Evolutionary conservation across 805 yeast species (phyloP).

Genomic region (Pichia paraexigua): DNA sequence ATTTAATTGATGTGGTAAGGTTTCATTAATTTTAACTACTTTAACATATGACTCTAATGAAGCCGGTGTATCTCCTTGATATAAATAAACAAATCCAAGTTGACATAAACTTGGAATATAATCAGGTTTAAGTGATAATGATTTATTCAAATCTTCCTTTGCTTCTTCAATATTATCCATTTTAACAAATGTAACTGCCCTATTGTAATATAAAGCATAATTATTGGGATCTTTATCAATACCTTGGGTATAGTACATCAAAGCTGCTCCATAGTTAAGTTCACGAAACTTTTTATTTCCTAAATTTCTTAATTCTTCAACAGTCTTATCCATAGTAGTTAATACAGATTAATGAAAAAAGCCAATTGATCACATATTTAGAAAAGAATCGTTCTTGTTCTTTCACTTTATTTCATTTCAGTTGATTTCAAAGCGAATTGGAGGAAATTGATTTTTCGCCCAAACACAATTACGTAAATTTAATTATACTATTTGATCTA

Average conservation of each 20-base stretch:
- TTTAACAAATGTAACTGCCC: slow-evolving; percentile 34
- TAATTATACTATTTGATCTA: not conserved
- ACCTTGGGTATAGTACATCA: slow-evolving; percentile 32
- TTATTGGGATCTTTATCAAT: slow-evolving; percentile 27
- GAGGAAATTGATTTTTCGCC: not conserved
- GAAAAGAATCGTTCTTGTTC: too few species aligned
- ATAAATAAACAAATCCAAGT: slow-evolving; percentile 29
- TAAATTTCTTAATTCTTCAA: slow-evolving; percentile 15
- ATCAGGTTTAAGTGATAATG: slow-evolving; percentile 26
- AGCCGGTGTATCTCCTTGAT: slow-evolving; percentile 30
- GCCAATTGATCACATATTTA: too few species aligned
- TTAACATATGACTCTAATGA: slow-evolving; percentile 30
- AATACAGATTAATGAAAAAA: not conserved
- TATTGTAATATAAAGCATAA: slow-evolving; percentile 29
- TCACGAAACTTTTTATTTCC: slow-evolving; percentile 25
- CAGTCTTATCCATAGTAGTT: not conserved
- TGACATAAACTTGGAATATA: slow-evolving; percentile 34
- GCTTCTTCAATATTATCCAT: slow-evolving; percentile 31
- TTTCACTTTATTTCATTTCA: too few species aligned
- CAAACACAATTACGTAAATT: not conserved
- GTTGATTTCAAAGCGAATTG: not conserved
- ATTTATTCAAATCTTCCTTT: slow-evolving; percentile 27
- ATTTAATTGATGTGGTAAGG: slow-evolving; percentile 15
- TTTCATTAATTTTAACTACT: slow-evolving; percentile 23
- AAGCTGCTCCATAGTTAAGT: slow-evolving; percentile 27